phyloP scores from a whole-genome alignment of 2,329 filamentous ascomycete species.

The Endothia cerciana region DNA sequence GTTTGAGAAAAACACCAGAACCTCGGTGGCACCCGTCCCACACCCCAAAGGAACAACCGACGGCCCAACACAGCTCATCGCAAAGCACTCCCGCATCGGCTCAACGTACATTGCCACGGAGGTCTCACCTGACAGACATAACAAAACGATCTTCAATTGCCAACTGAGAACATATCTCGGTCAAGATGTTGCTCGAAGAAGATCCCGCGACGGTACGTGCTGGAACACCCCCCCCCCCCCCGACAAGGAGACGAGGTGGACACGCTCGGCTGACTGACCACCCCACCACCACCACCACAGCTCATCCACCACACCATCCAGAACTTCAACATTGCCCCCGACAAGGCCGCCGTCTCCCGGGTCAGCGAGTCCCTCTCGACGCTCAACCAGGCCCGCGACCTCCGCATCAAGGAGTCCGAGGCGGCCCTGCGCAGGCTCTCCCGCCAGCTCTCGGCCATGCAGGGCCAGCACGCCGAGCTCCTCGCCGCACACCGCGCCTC shows the following conservation, averaged over 20 bases:
- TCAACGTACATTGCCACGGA: background rate
- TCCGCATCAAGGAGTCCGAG: slow-evolving; percentile 74
- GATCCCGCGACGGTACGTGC: slow-evolving; percentile 77
- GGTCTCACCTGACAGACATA: background rate
- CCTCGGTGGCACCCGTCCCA: background rate
- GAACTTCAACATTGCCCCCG: slow-evolving; percentile 93
- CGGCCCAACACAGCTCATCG: background rate
- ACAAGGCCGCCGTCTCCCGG: slow-evolving; percentile 81
- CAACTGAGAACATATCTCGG: slow-evolving; percentile 17
- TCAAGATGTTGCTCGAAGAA: slow-evolving; percentile 90
- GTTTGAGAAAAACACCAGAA: slow-evolving; percentile 12
- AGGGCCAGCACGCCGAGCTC: slow-evolving; percentile 77
- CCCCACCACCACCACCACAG: slow-evolving; percentile 49
- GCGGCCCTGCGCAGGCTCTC: slow-evolving; percentile 70
- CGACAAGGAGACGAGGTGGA: background rate
- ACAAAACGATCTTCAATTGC: background rate
- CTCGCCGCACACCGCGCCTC: slow-evolving; percentile 74
- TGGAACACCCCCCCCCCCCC: too few relatives aligned
- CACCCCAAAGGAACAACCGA: background rate
- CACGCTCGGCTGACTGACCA: slow-evolving; percentile 6
- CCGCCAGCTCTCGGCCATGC: slow-evolving; percentile 75
- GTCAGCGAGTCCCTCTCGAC: slow-evolving; percentile 82
- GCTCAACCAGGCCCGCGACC: slow-evolving; percentile 80
- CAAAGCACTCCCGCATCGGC: background rate
- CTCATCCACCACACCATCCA: slow-evolving; percentile 89